These are phyloP conservation scores for Cymodocea nodosa DNA, from an alignment of 116 monocot genomes.

Conservation along the genomic window DNA sequence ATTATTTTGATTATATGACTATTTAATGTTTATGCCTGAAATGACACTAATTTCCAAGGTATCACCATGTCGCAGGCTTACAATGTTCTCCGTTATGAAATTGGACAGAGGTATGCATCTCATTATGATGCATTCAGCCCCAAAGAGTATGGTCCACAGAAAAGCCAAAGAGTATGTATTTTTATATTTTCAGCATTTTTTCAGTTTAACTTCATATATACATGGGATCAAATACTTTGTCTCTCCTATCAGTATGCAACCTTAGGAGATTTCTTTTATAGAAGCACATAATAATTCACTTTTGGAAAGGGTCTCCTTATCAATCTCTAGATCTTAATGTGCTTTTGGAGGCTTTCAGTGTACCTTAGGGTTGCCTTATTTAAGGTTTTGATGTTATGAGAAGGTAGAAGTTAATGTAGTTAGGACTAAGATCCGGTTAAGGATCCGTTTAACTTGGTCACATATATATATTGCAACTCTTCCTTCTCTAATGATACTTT, in stretches of 20 bases:
- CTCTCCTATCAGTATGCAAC: neutral
- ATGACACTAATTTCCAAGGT: neutral
- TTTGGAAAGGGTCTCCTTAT: neutral
- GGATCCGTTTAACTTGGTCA: too few species aligned
- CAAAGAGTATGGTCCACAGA: constrained; percentile 73
- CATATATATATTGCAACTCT: too few species aligned
- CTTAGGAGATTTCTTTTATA: neutral
- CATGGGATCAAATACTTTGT: neutral
- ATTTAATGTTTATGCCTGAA: neutral
- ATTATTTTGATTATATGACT: neutral
- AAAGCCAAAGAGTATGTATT: constrained; percentile 73
- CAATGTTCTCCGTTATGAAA: constrained; percentile 90
- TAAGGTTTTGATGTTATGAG: too few species aligned
- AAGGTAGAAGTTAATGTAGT: too few species aligned
- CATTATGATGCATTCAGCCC: constrained; percentile 95
- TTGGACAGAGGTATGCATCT: constrained; percentile 88
- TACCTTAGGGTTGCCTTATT: too few species aligned
- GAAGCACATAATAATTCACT: too few species aligned
- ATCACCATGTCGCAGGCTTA: constrained; percentile 45
- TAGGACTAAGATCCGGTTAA: too few species aligned
- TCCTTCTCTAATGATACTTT: too few species aligned
- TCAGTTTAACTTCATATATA: neutral
- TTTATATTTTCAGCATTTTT: neutral
- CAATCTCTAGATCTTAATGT: too few species aligned
- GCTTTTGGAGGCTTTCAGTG: too few species aligned